phyloP scores from a whole-genome alignment of 495 filamentous ascomycete species.

The Penicilliopsis zonata region DNA sequence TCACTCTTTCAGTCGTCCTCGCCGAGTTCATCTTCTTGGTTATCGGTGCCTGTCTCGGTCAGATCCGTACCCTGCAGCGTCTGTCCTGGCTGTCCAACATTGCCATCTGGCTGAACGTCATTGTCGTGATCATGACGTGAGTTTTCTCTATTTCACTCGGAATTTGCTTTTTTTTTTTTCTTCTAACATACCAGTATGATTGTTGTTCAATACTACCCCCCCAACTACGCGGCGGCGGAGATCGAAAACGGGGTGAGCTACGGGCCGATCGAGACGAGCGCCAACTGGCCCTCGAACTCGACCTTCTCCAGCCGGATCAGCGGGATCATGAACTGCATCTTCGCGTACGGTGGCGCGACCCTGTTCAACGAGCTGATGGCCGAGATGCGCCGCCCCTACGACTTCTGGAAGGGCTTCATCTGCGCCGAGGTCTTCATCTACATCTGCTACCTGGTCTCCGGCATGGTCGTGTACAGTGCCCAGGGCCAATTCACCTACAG shows the following conservation, averaged over 20 bases:
- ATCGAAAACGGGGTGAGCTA: too few relatives aligned
- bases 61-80: slow-evolving; percentile 38
- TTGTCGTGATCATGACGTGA: too few relatives aligned
- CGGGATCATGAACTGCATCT: slow-evolving; percentile 49
- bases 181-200: too few relatives aligned
- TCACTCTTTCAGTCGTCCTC: slow-evolving; percentile 25
- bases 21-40: slow-evolving; percentile 25
- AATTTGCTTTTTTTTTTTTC: too few relatives aligned
- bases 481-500: slow-evolving; percentile 45
- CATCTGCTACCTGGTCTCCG: slow-evolving; percentile 42
- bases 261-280: slow-evolving; percentile 18
- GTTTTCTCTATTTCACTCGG: too few relatives aligned
- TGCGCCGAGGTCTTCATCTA: slow-evolving; percentile 45
- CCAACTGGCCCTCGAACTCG: slow-evolving; percentile 13
- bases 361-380: slow-evolving; percentile 56
- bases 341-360: slow-evolving; percentile 47
- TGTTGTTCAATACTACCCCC: too few relatives aligned
- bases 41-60: slow-evolving; percentile 23
- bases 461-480: slow-evolving; percentile 43
- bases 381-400: slow-evolving; percentile 51
- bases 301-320: slow-evolving; percentile 31
- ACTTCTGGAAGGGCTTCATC: slow-evolving; percentile 48
- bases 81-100: slow-evolving; percentile 48
- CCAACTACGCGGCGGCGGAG: too few relatives aligned
- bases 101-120: too few relatives aligned